Conservation (phyloP, 345 rosid species). For the Eucalyptus viminalis region DNA sequence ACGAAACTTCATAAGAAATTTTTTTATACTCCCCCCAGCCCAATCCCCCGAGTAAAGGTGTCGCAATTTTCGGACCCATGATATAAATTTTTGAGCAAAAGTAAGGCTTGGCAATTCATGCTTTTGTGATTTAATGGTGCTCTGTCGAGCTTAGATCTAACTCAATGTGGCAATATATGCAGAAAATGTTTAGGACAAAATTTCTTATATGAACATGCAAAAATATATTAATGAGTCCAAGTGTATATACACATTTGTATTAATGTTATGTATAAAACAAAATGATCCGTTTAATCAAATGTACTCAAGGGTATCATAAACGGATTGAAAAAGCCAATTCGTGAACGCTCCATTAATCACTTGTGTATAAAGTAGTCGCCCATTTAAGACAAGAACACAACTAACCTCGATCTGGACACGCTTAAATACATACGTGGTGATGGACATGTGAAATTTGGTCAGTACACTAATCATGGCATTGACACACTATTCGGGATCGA, state of each 20-base stretch:
- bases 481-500: neutral
- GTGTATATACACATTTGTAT: neutral
- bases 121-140: neutral
- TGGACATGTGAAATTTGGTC: fast-evolving
- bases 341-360: neutral
- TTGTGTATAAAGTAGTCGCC: neutral
- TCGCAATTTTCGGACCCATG: neutral
- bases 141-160: neutral
- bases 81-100: neutral
- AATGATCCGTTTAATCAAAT: neutral
- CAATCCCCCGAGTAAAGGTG: neutral
- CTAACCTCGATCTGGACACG: neutral
- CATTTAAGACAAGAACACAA: neutral
- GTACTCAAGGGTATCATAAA: neutral
- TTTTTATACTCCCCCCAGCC: neutral
- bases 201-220: neutral
- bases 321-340: neutral
- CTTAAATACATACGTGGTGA: neutral
- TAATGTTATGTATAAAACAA: neutral
- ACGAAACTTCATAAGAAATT: neutral
- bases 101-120: neutral
- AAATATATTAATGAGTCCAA: neutral
- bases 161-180: neutral
- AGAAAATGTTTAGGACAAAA: neutral
- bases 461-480: fast-evolving